Percentiles rank a stretch among this genome's conserved stretches.
phyloP scores from a whole-genome alignment of 2,329 filamentous ascomycete genomes.

The Esteya vermicola region DNA sequence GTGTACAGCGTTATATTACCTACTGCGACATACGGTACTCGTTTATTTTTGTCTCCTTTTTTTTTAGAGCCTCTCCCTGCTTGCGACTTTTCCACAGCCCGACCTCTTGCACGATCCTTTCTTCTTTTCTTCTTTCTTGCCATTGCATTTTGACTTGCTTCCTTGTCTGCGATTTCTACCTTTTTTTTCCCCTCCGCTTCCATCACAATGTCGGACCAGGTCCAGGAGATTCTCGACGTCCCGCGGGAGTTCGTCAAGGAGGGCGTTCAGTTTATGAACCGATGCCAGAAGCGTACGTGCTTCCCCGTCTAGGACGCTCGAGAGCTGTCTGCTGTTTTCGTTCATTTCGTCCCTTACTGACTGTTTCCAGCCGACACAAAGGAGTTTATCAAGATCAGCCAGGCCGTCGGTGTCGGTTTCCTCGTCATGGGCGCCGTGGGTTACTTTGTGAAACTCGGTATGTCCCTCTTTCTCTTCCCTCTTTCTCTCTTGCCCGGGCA shows the following conservation, averaged over 20 bases:
- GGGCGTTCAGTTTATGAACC: conserved; percentile 46
- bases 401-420: conserved; percentile 54
- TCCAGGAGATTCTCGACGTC: conserved; percentile 57
- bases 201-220: conserved; percentile 49
- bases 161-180: not conserved
- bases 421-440: conserved; percentile 57
- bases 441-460: conserved; percentile 58
- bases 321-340: not conserved
- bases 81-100: too few relatives aligned
- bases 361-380: conserved; percentile 35
- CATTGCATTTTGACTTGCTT: too few relatives aligned
- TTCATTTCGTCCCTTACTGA: too few relatives aligned
- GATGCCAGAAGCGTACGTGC: conserved; percentile 45
- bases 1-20: too few relatives aligned
- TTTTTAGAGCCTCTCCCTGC: too few relatives aligned
- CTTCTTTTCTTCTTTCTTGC: too few relatives aligned
- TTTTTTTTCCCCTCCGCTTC: not conserved
- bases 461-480: conserved; percentile 11
- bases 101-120: too few relatives aligned
- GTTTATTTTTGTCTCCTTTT: too few relatives aligned
- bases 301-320: not conserved
- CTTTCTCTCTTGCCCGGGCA: not conserved
- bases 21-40: too few relatives aligned
- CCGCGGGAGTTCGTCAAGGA: conserved; percentile 51
- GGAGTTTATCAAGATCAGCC: conserved; percentile 37